Conservation (phyloP, 257 asterid genomes). For the Solanum chmielewskii region DNA sequence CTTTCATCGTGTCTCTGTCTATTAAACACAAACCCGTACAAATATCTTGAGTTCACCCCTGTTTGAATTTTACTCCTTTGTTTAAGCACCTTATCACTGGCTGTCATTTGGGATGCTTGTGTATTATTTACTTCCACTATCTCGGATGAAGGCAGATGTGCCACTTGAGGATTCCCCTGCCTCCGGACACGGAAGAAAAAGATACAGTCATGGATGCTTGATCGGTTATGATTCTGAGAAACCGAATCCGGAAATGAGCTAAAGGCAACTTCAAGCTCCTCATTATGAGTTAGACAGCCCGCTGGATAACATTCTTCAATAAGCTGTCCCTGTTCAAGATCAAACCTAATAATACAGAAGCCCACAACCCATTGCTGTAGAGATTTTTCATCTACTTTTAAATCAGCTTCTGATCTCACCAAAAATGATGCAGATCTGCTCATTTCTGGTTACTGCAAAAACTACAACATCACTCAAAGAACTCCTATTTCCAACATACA, state of each 20-base stretch:
- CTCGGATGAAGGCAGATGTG: constrained; percentile 25
- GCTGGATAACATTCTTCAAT: constrained; percentile 95
- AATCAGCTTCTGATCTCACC: constrained; percentile 49
- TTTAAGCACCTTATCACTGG: constrained; percentile 10
- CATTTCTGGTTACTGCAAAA: constrained; percentile 43
- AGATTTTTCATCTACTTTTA: constrained; percentile 57
- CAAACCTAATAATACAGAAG: constrained; percentile 85
- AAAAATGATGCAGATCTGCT: constrained; percentile 89
- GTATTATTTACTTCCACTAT: constrained; percentile 40
- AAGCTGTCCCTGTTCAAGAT: constrained; percentile 95
- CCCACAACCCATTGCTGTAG: constrained; percentile 81
- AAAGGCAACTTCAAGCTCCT: constrained; percentile 92
- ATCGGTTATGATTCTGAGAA: constrained; percentile 82
- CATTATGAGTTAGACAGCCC: constrained; percentile 63
- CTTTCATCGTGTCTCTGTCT: constrained; percentile 97
- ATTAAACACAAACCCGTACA: constrained; percentile 89
- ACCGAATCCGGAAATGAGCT: constrained; percentile 98
- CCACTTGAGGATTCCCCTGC: constrained; percentile 25
- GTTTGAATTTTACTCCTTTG: constrained; percentile 18
- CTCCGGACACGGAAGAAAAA: constrained; percentile 81
- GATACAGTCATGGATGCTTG: constrained; percentile 89
- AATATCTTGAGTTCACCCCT: constrained; percentile 36
- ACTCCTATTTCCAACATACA: constrained; percentile 15
- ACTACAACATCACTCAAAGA: constrained; percentile 21
- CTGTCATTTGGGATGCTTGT: constrained; percentile 13